Base-by-base conservation (phyloP, 148 eudicot species). In the Amaranthus cruentus region DNA sequence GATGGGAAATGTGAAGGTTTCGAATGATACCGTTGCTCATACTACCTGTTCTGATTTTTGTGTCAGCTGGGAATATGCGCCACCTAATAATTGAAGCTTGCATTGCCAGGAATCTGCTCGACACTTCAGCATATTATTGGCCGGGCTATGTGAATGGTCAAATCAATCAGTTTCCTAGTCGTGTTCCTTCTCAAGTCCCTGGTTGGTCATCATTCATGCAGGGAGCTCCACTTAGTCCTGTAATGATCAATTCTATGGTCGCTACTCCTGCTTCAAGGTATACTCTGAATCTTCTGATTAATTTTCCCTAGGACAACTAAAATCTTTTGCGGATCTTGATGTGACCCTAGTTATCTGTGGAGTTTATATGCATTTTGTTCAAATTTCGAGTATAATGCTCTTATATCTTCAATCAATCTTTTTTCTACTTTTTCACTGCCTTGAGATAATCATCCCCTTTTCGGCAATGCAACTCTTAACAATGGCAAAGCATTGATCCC, bases 41-140 rank as follows among this genome's bases (percentile, higher is more conserved):
- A 64, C 42, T 43, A 52, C 44, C 72, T 9, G 14, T 10, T 74
- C 55, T 75, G 55, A 75, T 66, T 5, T 68, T 63, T 38, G 62
- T 54, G 11, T 66, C 95, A 94, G 98, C 91, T 82, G 98, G 98
- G 66, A 91, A 83, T 84, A 83, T 94, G 87, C 88, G 81, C 57
- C 98, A 94, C 84, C 84, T 94, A 80, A 86, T 94, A 76, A 90
- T 94, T 54, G 98, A 94, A 80, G 89, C 98, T 69, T 94, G 98
- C 81, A 87, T 94, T 62, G 88, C 97, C 51, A 81, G 98, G 83
- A 87, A 87, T 79, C 83, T 94, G 47, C 77, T 94, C 82, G 98
- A 94, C 79, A 87, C 90, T 44, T 89, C 98, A 62, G 97, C 91
- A 63, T 94, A 94, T 82, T 81, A 82, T 76, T 94, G 98, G 98